Evolutionary conservation across 331 rosid genomes (phyloP).

Genomic region (Prunus yedoensis): DNA sequence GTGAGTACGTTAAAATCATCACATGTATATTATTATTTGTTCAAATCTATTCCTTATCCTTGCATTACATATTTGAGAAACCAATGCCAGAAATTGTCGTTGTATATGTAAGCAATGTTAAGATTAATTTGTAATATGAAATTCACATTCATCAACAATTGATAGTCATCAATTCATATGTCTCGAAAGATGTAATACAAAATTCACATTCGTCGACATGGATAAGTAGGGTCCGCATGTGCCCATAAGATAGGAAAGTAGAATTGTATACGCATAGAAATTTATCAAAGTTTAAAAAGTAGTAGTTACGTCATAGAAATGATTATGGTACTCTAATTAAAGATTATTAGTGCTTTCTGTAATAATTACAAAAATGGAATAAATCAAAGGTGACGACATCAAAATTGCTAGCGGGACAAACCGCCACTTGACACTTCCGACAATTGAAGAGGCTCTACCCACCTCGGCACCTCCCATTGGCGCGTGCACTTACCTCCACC

Average conservation of each 20-base stretch:
- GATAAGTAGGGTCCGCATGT: too few relatives aligned
- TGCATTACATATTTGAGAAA: too few relatives aligned
- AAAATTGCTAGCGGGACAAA: background rate
- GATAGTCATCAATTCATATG: too few relatives aligned
- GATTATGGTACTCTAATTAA: background rate
- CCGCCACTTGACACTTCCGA: background rate
- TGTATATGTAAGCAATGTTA: too few relatives aligned
- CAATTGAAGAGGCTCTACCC: background rate
- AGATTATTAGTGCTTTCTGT: background rate
- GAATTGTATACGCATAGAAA: background rate
- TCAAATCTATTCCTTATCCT: too few relatives aligned
- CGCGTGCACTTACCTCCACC: background rate
- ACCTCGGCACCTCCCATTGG: background rate
- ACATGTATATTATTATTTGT: too few relatives aligned
- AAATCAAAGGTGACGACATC: background rate
- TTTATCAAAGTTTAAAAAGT: background rate
- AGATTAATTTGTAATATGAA: too few relatives aligned
- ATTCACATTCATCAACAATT: too few relatives aligned
- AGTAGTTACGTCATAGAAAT: background rate
- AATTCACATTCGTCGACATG: too few relatives aligned
- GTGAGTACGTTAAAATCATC: too few relatives aligned
- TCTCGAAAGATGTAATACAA: rapidly evolving
- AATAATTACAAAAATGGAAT: background rate
- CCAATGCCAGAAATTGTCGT: too few relatives aligned
- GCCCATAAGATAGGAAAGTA: too few relatives aligned